Evolutionary conservation across 2,329 filamentous ascomycete genomes (phyloP).

Genomic region (Alternaria viburni): DNA sequence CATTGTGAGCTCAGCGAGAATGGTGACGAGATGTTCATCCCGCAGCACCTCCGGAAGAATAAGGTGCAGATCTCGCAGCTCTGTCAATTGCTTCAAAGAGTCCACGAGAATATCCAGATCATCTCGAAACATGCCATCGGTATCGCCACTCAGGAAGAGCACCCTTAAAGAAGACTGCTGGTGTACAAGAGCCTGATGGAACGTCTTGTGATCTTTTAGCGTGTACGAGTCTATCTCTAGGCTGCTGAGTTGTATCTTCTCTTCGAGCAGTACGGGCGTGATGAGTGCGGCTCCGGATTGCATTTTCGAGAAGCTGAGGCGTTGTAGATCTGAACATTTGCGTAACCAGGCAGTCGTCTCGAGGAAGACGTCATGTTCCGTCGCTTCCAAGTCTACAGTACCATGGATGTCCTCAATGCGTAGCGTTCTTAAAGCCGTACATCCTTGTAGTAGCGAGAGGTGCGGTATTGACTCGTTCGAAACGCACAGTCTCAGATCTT

Average conservation of each 20-base stretch:
- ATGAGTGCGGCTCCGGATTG: slow-evolving; percentile 61
- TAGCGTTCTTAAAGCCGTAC: slow-evolving; percentile 57
- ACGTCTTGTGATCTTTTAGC: slow-evolving; percentile 56
- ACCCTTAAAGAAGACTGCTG: slow-evolving; percentile 59
- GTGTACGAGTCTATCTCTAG: slow-evolving; percentile 59
- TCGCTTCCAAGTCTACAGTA: slow-evolving; percentile 56
- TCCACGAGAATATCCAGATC: slow-evolving; percentile 58
- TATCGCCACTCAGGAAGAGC: slow-evolving; percentile 56
- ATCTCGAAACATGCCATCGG: slow-evolving; percentile 55
- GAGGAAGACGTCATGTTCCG: slow-evolving; percentile 60
- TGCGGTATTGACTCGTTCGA: slow-evolving; percentile 57
- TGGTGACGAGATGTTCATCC: slow-evolving; percentile 55
- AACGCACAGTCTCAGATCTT: slow-evolving; percentile 59
- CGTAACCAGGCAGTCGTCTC: slow-evolving; percentile 62
- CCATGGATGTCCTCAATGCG: slow-evolving; percentile 56
- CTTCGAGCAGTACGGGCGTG: slow-evolving; percentile 56
- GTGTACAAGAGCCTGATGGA: slow-evolving; percentile 60
- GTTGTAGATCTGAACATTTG: slow-evolving; percentile 58
- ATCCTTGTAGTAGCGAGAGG: slow-evolving; percentile 57
- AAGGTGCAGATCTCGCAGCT: slow-evolving; percentile 61
- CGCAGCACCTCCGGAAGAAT: slow-evolving; percentile 60
- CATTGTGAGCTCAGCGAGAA: slow-evolving; percentile 54
- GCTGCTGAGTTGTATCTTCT: slow-evolving; percentile 55
- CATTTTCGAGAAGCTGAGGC: slow-evolving; percentile 60
- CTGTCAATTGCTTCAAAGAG: slow-evolving; percentile 58